These are phyloP conservation scores for Pythium brachiatum DNA, from an alignment of 352 stramenopile species.

Conservation along the genomic window DNA sequence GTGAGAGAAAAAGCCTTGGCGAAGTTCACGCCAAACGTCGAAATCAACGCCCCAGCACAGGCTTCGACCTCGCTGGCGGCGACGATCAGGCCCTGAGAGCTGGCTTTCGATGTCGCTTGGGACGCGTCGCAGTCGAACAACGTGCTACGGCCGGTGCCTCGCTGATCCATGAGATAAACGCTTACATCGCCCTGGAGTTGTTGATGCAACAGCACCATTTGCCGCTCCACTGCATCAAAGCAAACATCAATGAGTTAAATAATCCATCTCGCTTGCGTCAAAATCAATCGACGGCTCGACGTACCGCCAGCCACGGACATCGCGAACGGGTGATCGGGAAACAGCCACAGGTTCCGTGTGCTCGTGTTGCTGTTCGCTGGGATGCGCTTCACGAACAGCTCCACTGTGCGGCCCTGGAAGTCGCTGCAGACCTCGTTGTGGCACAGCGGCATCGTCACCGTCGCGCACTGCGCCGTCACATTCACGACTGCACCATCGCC, in stretches of 20 bases:
- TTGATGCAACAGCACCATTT: slow-evolving; percentile 24
- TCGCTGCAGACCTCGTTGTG: slow-evolving; percentile 21
- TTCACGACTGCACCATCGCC: not conserved
- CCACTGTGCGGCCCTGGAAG: slow-evolving; percentile 17
- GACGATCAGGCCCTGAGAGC: slow-evolving; percentile 6
- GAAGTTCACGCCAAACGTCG: slow-evolving; percentile 21
- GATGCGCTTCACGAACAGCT: slow-evolving; percentile 29
- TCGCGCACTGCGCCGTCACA: slow-evolving; percentile 19
- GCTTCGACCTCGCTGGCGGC: slow-evolving; percentile 12
- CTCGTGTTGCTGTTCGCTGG: slow-evolving; percentile 9
- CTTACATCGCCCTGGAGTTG: slow-evolving; percentile 21
- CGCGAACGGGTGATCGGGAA: slow-evolving; percentile 19
- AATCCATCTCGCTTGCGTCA: no score
- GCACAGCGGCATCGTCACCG: slow-evolving; percentile 24
- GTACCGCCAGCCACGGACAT: slow-evolving; percentile 15
- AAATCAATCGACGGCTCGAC: not conserved
- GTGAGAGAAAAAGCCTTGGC: slow-evolving; percentile 55
- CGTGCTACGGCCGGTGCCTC: slow-evolving; percentile 26
- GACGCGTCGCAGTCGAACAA: slow-evolving; percentile 23
- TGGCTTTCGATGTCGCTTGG: slow-evolving; percentile 11
- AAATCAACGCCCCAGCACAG: slow-evolving; percentile 8
- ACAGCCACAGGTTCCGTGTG: slow-evolving; percentile 21
- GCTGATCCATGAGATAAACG: slow-evolving; percentile 32
- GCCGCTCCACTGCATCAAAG: slow-evolving; percentile 10
- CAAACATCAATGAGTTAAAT: not conserved